Conservation (phyloP, 1,284 basidiomycete genomes). For the Grifola frondosa region DNA sequence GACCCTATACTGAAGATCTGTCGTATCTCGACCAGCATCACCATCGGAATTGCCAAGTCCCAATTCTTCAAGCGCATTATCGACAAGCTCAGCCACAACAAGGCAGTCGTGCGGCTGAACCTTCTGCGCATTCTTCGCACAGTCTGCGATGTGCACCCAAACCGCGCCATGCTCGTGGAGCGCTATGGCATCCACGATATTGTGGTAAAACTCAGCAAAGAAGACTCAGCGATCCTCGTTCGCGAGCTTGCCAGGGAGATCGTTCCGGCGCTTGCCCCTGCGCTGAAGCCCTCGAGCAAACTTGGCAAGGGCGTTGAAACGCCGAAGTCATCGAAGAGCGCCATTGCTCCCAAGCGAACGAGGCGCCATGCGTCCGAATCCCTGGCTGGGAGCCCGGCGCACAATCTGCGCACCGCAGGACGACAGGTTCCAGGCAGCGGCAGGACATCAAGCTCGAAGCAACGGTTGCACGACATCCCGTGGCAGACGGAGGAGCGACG, state of each 20-base stretch:
- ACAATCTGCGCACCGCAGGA: constrained; percentile 7
- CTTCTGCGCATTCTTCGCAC: constrained; percentile 83
- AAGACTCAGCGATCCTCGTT: constrained; percentile 89
- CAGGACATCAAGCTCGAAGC: constrained; percentile 12
- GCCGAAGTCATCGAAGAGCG: constrained; percentile 37
- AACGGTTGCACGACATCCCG: constrained; percentile 20
- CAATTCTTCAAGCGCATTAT: constrained; percentile 86
- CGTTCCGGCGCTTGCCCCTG: constrained; percentile 69
- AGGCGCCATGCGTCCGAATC: constrained; percentile 71
- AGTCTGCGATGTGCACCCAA: constrained; percentile 87
- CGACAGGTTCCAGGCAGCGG: constrained; percentile 12
- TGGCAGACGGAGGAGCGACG: constrained; percentile 23
- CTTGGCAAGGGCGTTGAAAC: constrained; percentile 36
- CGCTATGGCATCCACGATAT: constrained; percentile 77
- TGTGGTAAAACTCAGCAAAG: constrained; percentile 75
- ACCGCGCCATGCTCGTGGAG: constrained; percentile 78
- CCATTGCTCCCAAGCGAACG: constrained; percentile 62
- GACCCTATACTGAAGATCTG: constrained; percentile 92
- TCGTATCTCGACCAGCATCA: constrained; percentile 74
- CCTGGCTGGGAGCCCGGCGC: constrained; percentile 32
- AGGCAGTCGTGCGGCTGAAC: constrained; percentile 89
- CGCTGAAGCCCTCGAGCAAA: constrained; percentile 50
- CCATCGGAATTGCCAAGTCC: constrained; percentile 77
- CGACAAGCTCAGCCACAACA: constrained; percentile 79
- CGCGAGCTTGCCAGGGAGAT: constrained; percentile 85